Evolutionary conservation across 2,329 filamentous ascomycete genomes (phyloP).

Genomic region (Tolypocladium ophioglossoides): DNA sequence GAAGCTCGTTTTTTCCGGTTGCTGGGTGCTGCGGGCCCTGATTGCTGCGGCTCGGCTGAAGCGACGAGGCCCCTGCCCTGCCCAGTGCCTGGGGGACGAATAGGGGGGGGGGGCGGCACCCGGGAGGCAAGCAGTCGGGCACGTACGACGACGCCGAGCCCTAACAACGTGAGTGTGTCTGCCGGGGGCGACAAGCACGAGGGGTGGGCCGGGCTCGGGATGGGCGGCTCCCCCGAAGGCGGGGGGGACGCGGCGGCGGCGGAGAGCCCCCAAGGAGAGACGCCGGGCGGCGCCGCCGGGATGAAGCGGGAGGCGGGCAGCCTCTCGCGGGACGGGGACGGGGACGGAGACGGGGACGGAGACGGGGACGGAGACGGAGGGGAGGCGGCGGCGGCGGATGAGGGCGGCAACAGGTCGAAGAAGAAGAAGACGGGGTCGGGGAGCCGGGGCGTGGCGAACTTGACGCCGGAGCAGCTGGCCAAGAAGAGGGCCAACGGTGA

Average conservation of each 20-base stretch:
- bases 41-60: background rate
- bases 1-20: background rate
- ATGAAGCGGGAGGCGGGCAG: background rate
- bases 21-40: background rate
- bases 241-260: background rate
- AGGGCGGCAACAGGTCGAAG: conserved; percentile 20
- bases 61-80: background rate
- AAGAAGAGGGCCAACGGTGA: conserved; percentile 53
- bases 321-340: background rate
- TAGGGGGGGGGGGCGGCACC: background rate
- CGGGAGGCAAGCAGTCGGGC: background rate
- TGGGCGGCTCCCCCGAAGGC: background rate
- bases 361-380: too few species aligned
- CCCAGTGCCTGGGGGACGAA: too few species aligned
- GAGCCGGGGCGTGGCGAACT: conserved; percentile 45
- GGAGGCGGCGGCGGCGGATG: conserved; percentile 4
- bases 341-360: background rate
- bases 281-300: background rate
- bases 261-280: background rate
- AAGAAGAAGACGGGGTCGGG: conserved; percentile 35
- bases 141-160: too few species aligned
- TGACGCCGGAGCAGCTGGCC: conserved; percentile 63
- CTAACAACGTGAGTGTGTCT: background rate
- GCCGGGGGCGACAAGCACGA: background rate
- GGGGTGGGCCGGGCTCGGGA: background rate